A percentile compares a stretch with the other conserved stretches of the same genome.
These are phyloP conservation scores for Peronospora farinosa DNA, from an alignment of 352 stramenopile species.

Conservation along the genomic window DNA sequence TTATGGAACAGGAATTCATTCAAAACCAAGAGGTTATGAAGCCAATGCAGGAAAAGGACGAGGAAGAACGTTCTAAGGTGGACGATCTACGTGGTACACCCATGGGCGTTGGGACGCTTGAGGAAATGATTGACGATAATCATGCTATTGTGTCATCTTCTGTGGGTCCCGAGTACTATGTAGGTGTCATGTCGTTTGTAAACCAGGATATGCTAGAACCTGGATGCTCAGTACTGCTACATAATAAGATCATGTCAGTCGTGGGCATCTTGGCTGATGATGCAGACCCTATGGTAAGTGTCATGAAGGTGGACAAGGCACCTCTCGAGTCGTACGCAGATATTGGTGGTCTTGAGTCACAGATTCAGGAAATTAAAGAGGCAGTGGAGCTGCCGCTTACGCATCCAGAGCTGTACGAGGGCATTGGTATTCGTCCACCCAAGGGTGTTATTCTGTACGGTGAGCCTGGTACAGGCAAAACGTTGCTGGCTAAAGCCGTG, in stretches of 20 bases:
- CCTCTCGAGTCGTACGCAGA: constrained; percentile 99
- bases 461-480: constrained; percentile 99
- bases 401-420: constrained; percentile 99
- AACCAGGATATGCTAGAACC: constrained; percentile 99
- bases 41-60: constrained; percentile 98
- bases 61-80: constrained; percentile 98
- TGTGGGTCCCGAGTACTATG: constrained; percentile 99
- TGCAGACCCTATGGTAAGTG: constrained; percentile 98
- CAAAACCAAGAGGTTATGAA: constrained; percentile 99
- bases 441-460: constrained; percentile 99
- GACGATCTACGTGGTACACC: constrained; percentile 98
- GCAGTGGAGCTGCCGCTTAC: constrained; percentile 96
- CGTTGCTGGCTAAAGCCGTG: constrained; percentile 98
- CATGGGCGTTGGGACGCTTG: constrained; percentile 96
- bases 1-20: constrained; percentile 99
- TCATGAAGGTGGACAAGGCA: constrained; percentile 99
- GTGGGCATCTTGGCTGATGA: constrained; percentile 98
- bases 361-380: constrained; percentile 95
- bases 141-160: constrained; percentile 98
- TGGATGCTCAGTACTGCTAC: constrained; percentile 96
- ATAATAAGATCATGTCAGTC: constrained; percentile 99
- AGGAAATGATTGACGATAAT: constrained; percentile 99
- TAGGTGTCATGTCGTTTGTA: constrained; percentile 99
- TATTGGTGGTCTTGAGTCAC: constrained; percentile 98
- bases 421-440: constrained; percentile 96